These are phyloP conservation scores for Pelargonium hybrid DNA, from an alignment of 441 rosid genomes.

Conservation along the genomic window DNA sequence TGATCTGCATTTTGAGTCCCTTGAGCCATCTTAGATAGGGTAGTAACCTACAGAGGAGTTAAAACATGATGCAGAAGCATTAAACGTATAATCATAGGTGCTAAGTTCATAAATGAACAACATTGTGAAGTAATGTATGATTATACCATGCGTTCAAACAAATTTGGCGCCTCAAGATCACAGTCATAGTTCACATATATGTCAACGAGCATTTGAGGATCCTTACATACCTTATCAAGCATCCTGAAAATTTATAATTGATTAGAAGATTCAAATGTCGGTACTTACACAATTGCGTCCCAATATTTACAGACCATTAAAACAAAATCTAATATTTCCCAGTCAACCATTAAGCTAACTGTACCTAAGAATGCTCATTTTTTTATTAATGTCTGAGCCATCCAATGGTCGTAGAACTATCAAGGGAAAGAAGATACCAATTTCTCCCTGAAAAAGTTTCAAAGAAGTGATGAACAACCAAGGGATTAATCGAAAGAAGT, in stretches of 20 bases:
- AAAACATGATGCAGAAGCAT: conserved; percentile 17
- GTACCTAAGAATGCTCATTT: conserved; percentile 87
- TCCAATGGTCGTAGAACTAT: conserved; percentile 84
- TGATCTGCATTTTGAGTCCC: conserved; percentile 86
- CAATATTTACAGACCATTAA: conserved; percentile 10
- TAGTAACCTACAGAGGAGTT: conserved; percentile 53
- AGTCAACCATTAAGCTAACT: conserved; percentile 21
- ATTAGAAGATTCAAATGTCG: conserved; percentile 19
- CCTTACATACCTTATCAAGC: conserved; percentile 93
- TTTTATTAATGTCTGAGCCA: conserved; percentile 73
- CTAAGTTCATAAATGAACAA: not conserved
- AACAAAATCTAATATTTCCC: conserved; percentile 16
- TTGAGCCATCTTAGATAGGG: conserved; percentile 88
- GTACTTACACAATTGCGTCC: conserved; percentile 6
- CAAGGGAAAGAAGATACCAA: conserved; percentile 95
- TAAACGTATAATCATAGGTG: conserved; percentile 8
- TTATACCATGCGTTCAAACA: conserved; percentile 95
- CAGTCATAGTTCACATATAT: conserved; percentile 97
- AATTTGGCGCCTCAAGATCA: conserved; percentile 96
- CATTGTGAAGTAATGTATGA: conserved; percentile 17
- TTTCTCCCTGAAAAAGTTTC: conserved; percentile 69
- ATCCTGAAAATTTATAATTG: conserved; percentile 45
- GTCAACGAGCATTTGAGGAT: conserved; percentile 99
- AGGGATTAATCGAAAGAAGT: not conserved
- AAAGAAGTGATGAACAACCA: not conserved